Evolutionary conservation across 2,329 filamentous ascomycete genomes (phyloP).

Genomic region (Diplodia intermedia): DNA sequence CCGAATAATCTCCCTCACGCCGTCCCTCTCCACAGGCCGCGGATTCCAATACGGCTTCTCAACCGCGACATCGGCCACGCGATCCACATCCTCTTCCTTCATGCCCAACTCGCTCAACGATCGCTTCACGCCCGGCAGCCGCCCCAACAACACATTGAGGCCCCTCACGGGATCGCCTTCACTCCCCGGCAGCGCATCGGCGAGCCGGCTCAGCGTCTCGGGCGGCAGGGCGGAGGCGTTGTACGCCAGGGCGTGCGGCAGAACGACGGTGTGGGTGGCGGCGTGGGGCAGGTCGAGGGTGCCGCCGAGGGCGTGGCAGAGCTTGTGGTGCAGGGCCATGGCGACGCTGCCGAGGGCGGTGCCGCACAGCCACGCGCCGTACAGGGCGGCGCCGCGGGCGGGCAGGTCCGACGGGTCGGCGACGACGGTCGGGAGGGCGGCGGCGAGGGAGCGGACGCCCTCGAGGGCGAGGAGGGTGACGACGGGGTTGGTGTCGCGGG

Average conservation of each 20-base stretch:
- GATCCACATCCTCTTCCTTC: constrained; percentile 66
- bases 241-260: constrained; percentile 69
- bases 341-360: constrained; percentile 65
- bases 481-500: constrained; percentile 66
- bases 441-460: constrained; percentile 61
- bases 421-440: constrained; percentile 61
- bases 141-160: constrained; percentile 36
- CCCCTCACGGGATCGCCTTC: constrained; percentile 54
- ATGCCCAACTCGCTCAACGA: constrained; percentile 57
- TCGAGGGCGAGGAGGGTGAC: constrained; percentile 65
- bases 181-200: constrained; percentile 61
- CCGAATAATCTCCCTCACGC: constrained; percentile 63
- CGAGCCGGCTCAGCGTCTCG: constrained; percentile 60
- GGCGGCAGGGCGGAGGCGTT: constrained; percentile 62
- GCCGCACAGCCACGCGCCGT: constrained; percentile 71
- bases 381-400: constrained; percentile 62
- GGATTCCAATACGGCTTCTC: constrained; percentile 68
- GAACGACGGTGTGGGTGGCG: constrained; percentile 68
- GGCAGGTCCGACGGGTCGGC: constrained; percentile 52
- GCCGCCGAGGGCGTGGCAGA: constrained; percentile 70
- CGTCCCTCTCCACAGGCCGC: constrained; percentile 58
- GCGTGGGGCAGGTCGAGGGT: constrained; percentile 69
- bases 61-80: constrained; percentile 65
- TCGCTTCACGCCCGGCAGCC: constrained; percentile 57
- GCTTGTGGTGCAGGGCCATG: constrained; percentile 72